Base-by-base conservation (phyloP, 164 flowering plant species). In the Warburgia ugandensis region DNA sequence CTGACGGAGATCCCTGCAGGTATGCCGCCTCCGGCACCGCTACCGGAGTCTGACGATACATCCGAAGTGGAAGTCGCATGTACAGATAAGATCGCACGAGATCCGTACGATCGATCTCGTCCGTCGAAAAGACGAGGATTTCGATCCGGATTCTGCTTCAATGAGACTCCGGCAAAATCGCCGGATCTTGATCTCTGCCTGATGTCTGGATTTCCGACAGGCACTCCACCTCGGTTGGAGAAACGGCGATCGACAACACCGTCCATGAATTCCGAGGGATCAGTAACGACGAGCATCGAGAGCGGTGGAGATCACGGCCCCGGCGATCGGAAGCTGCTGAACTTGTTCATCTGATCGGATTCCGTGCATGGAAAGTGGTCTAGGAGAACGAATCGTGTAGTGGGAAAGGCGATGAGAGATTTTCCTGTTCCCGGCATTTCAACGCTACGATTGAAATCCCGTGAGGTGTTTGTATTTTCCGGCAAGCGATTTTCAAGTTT, bases 191-290 rank as follows among this genome's bases (percentile, higher is more conserved):
- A 73, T 64, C 85, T 86, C 17, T 60, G 69, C 25, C 56, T 80
- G 45, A 65, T 69, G 8, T 70, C 76, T 13, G 48, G 52, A 19
- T 50, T 21, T 12, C 35, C 6, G 26, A 40, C 4, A 41, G 45
- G 41, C n/a, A n/a, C n/a, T n/a, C n/a, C n/a, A n/a, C n/a, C n/a
- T n/a, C n/a, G n/a, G n/a, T n/a, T n/a, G 41, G 71, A 74, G 35
- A 49, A 61, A 39, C 63, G 74, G n/a, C 79, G 88, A 10, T 63
- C 72, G 7, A 21, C 48, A 3, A 74, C 75, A 21, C 89, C 86
- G 29, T 86, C 95, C 43, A 66, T 72, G 77, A 77, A 73, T 37
- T 83, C 95, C 0, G 89, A 83, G 36, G 89, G 75, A 45, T 67
- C 67, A 13, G 80, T 78, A 16, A 83, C 88, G 1, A 67, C 84